Evolutionary conservation across 371 early-diverging fungal genomes (phyloP), one percentile per base, ranked within the genome.

Genomic region (Mucor indicus): DNA sequence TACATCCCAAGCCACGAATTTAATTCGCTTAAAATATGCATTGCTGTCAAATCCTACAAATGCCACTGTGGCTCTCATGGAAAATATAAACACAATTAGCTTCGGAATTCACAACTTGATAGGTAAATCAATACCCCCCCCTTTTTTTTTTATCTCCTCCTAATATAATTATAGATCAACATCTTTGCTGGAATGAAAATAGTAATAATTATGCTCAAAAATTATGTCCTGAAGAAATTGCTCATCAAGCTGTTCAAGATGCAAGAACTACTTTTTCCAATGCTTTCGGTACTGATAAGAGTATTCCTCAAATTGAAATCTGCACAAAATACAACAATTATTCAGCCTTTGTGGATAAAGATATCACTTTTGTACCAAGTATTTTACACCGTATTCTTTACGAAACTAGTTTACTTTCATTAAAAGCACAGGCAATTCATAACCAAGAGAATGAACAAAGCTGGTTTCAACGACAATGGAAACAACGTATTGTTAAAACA

Each of bases 331-430:
- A 35, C 20, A 50, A 45, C 3, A 47, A 33, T 37, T 12, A 37
- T 16, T 25, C 22, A 38, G 11, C 13, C 4, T 13, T 31, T n/a
- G 24, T 38, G 20, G 36, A 50, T 3, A 57, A 77, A 9, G 66
- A 79, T 4, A 70, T 85, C 19, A 77, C 75, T 4, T 83, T 80
- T 53, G 72, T 85, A 20, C 84, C 83, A 4, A 77, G 73, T 36
- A 62, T 83, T 37, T 64, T 89, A 24, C 80, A 87, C 57, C 75
- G 86, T 48, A 76, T 86, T 44, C 62, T 87, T 27, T 86, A 79
- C 48, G 85, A 86, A 58, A 72, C 85, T 11, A 67, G 79, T 39
- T 69, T 81, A 31, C 65, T 84, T 29, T 77, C 86, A 1, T 55
- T 87, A 44, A 62, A 60, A 9, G 62, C 73, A 1, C 69, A 79